phyloP scores from a whole-genome alignment of 176 grass and related monocot genomes.

The Saccharum spontaneum region DNA sequence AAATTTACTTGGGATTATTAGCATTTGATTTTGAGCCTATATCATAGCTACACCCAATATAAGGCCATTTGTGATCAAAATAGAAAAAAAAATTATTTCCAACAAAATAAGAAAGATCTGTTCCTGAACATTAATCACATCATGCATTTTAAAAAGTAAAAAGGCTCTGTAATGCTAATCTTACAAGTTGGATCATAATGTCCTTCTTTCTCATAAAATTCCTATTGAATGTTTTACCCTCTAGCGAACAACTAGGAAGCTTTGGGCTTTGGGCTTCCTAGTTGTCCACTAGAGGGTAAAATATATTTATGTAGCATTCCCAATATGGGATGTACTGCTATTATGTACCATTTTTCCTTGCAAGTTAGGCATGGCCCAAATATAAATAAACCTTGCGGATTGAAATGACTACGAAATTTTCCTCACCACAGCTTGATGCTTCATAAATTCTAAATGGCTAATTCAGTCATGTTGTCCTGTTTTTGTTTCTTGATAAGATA shows the following conservation, averaged over 20 bases:
- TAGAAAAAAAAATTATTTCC: slow-evolving; percentile 11
- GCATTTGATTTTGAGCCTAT: not conserved
- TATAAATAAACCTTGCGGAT: not conserved
- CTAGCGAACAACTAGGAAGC: not conserved
- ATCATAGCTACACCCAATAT: slow-evolving; percentile 6
- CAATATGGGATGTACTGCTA: not conserved
- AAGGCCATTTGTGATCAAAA: not conserved
- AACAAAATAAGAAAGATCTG: not conserved
- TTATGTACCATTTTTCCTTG: not conserved
- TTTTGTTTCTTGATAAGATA: slow-evolving; percentile 18
- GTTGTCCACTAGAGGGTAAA: not conserved
- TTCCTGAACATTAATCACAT: slow-evolving; percentile 1
- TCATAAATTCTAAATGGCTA: slow-evolving; percentile 6
- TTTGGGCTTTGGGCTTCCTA: too few relatives aligned
- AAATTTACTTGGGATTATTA: slow-evolving; percentile 7
- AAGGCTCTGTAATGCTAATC: not conserved
- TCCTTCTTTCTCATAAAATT: not conserved
- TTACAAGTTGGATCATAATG: not conserved
- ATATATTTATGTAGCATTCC: not conserved
- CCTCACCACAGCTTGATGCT: not conserved
- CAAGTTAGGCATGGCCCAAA: not conserved
- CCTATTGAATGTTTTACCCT: not conserved
- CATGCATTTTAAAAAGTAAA: not conserved
- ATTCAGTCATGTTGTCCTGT: not conserved
- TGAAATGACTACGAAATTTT: not conserved